Base-by-base conservation (phyloP, 2,329 filamentous ascomycete species). In the Alternaria burnsii region DNA sequence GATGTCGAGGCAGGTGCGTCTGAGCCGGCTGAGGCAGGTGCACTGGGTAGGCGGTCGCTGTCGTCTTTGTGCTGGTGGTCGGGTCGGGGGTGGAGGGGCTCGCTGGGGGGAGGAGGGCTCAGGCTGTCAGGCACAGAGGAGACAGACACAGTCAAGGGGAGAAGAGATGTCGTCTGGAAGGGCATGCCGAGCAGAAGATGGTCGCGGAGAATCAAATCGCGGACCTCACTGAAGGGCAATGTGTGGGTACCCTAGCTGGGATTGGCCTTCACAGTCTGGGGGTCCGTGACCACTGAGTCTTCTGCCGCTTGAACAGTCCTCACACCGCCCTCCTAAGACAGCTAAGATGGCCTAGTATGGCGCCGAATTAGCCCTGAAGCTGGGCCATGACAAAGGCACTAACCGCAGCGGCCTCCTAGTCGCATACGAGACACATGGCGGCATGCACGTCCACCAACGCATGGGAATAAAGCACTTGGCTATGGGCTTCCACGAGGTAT, bases 171-270 rank as follows among this genome's bases (percentile, higher is more conserved):
- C 54, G 72, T 73, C 62, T 59, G 56, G 56, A 68, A 72, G 68
- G 74, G 72, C 76, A 77, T 77, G 70, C 69, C 70, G 67, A 69
- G 40, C 62, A 61, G 67, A 71, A 72, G 72, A 74, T 71, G 60
- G 65, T 72, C 63, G 69, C 71, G 70, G 71, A 74, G 71, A 74
- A 67, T 56, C 53, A 52, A 55, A 67, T 71, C 67, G 63, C 69
- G 69, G 67, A 69, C 68, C 63, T 68, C 68, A 69, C 65, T 62
- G 69, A 72, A 69, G 70, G 68, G 72, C 67, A 61, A 71, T 68
- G 69, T 70, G 75, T 73, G 73, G 73, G 71, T 71, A 76, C 72
- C 66, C 69, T 74, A 71, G 73, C 73, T 71, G 71, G 72, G 72
- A 74, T 74, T 63, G 68, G 59, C 62, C 63, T 61, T 62, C 52